A percentile compares a stretch with the other conserved stretches of the same genome.
Conservation (phyloP, 108 stramenopile genomes). For the Asterionellopsis glacialis region DNA sequence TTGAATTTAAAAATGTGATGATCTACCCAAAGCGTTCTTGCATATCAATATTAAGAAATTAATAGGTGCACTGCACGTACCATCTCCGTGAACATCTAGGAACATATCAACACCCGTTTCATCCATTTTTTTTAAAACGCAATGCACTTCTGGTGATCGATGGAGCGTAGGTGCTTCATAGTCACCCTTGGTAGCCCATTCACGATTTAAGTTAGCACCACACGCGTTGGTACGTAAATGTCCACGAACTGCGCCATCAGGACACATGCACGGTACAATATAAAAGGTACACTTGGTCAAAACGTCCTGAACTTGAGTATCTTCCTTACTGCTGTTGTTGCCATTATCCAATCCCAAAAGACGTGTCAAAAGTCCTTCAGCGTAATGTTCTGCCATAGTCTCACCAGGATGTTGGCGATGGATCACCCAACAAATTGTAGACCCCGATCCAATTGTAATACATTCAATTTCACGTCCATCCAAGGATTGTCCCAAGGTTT, state of each 20-base stretch:
- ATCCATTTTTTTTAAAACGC: slow-evolving; percentile 57
- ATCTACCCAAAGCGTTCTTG: too few species aligned
- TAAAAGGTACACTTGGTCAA: slow-evolving; percentile 45
- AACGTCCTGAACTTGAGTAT: slow-evolving; percentile 25
- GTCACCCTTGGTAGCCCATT: slow-evolving; percentile 38
- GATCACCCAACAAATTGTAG: slow-evolving; percentile 40
- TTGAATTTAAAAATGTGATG: too few species aligned
- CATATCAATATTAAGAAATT: too few species aligned
- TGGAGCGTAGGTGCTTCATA: slow-evolving; percentile 52
- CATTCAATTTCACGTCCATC: slow-evolving; percentile 54
- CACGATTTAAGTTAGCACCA: slow-evolving; percentile 64
- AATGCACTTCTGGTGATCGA: slow-evolving; percentile 62
- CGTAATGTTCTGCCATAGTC: slow-evolving; percentile 50
- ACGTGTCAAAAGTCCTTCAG: slow-evolving; percentile 42
- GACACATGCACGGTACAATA: slow-evolving; percentile 62
- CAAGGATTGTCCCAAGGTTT: slow-evolving; percentile 41
- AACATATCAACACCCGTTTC: slow-evolving; percentile 58
- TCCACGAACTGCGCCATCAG: slow-evolving; percentile 49
- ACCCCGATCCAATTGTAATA: slow-evolving; percentile 38
- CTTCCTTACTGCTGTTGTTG: slow-evolving; percentile 8
- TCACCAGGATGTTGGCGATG: slow-evolving; percentile 63
- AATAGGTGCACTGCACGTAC: too few species aligned
- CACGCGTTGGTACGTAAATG: slow-evolving; percentile 53
- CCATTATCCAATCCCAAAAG: slow-evolving; percentile 19
- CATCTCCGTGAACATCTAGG: slow-evolving; percentile 71